A percentile compares a stretch with the other conserved stretches of the same genome.
These are phyloP conservation scores for Nemania bipapillata DNA, from an alignment of 2,329 filamentous ascomycete genomes.

Conservation along the genomic window DNA sequence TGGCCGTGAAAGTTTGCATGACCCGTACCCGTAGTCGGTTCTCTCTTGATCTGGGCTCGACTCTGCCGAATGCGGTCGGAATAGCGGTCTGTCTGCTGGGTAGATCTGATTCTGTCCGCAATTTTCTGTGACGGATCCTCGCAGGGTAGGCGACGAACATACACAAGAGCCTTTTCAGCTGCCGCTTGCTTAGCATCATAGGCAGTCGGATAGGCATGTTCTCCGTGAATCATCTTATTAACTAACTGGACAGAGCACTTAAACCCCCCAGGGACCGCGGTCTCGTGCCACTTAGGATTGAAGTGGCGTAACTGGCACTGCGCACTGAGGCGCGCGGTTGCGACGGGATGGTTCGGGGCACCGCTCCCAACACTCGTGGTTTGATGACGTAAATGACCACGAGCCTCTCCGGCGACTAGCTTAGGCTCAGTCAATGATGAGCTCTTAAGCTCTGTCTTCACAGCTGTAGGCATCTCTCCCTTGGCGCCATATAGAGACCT, in stretches of 20 bases:
- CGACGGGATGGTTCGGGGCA: slow-evolving; percentile 3
- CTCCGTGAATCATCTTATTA: slow-evolving; percentile 31
- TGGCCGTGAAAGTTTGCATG: slow-evolving; percentile 11
- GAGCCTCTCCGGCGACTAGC: background rate
- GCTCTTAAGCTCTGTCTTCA: slow-evolving; percentile 17
- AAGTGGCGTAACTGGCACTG: slow-evolving; percentile 48
- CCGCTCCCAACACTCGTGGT: background rate
- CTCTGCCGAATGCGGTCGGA: slow-evolving; percentile 2
- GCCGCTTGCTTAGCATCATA: slow-evolving; percentile 44
- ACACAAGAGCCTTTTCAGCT: slow-evolving; percentile 37
- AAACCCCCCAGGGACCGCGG: slow-evolving; percentile 21
- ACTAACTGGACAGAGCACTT: slow-evolving; percentile 43
- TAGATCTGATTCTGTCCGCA: background rate
- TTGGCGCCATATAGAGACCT: background rate
- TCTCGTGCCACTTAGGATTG: slow-evolving; percentile 46
- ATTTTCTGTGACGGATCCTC: slow-evolving; percentile 18
- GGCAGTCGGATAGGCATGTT: slow-evolving; percentile 25
- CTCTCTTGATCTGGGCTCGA: slow-evolving; percentile 18
- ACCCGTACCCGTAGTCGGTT: slow-evolving; percentile 9
- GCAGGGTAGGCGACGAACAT: slow-evolving; percentile 32
- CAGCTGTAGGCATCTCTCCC: slow-evolving; percentile 1
- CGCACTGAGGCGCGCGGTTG: slow-evolving; percentile 34
- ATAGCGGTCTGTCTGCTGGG: slow-evolving; percentile 19
- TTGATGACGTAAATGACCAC: background rate
- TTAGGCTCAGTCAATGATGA: slow-evolving; percentile 7